These are phyloP conservation scores for Nothopassalora personata DNA, from an alignment of 2,329 filamentous ascomycete species.

Conservation along the genomic window DNA sequence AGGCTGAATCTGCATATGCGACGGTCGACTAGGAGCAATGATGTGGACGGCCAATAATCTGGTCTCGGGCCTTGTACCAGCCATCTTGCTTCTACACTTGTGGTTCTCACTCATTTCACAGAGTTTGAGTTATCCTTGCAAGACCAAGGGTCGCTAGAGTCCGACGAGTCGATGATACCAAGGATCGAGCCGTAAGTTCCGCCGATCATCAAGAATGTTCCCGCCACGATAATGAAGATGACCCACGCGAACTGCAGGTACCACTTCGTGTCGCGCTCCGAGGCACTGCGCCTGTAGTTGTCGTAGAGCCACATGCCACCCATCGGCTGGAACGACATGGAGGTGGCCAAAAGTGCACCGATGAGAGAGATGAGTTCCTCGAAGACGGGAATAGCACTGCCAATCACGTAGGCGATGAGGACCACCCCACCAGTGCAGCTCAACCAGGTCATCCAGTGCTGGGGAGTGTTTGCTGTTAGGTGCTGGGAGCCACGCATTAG, in stretches of 20 bases:
- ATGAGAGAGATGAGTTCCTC: slow-evolving; percentile 22
- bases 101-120: neutral
- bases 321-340: slow-evolving; percentile 29
- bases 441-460: slow-evolving; percentile 21
- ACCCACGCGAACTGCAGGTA: slow-evolving; percentile 9
- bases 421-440: slow-evolving; percentile 17
- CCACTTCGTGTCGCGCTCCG: slow-evolving; percentile 6
- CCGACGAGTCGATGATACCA: slow-evolving; percentile 32
- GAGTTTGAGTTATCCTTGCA: slow-evolving; percentile 23
- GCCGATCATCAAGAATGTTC: slow-evolving; percentile 40
- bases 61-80: neutral
- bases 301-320: slow-evolving; percentile 43
- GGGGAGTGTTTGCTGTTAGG: slow-evolving; percentile 19
- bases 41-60: no score
- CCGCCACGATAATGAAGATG: slow-evolving; percentile 33
- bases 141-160: slow-evolving; percentile 16
- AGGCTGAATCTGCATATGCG: no score
- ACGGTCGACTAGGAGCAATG: no score
- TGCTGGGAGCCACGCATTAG: slow-evolving; percentile 25
- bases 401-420: slow-evolving; percentile 22
- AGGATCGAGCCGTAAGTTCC: slow-evolving; percentile 44
- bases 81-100: neutral
- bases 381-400: slow-evolving; percentile 23
- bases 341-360: slow-evolving; percentile 23
- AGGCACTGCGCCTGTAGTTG: slow-evolving; percentile 30